Conservation (phyloP, 1,139 yeast genomes). For the Geotrichum bryndzae region DNA sequence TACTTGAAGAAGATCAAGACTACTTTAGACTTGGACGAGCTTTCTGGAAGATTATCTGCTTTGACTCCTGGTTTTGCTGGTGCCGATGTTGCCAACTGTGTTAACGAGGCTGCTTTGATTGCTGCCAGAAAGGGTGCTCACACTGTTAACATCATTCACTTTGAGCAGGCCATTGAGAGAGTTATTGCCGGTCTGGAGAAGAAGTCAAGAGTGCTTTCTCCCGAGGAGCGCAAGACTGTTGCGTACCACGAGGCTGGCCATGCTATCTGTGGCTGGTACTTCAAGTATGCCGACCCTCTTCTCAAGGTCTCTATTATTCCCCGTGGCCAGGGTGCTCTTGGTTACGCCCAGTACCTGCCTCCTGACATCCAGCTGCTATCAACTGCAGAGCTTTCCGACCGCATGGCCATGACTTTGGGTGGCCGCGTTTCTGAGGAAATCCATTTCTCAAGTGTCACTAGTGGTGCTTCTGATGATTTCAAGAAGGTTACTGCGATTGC, state of each 20-base stretch:
- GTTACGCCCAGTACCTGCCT: slow-evolving; percentile 97
- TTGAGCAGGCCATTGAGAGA: slow-evolving; percentile 94
- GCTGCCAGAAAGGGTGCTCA: slow-evolving; percentile 81
- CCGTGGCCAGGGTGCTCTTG: slow-evolving; percentile 92
- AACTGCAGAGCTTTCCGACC: slow-evolving; percentile 68
- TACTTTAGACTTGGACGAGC: slow-evolving; percentile 44
- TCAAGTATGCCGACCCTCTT: slow-evolving; percentile 84
- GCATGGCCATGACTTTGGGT: slow-evolving; percentile 95
- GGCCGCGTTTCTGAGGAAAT: slow-evolving; percentile 94
- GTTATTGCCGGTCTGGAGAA: slow-evolving; percentile 94
- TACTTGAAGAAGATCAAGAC: slow-evolving; percentile 68
- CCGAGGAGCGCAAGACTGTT: slow-evolving; percentile 80
- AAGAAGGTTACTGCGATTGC: slow-evolving; percentile 93
- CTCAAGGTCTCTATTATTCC: slow-evolving; percentile 94
- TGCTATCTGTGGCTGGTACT: slow-evolving; percentile 95
- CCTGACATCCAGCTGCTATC: slow-evolving; percentile 82
- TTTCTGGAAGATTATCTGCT: slow-evolving; percentile 86
- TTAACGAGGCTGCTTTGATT: slow-evolving; percentile 93
- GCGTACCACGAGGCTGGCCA: slow-evolving; percentile 99
- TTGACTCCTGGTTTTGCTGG: slow-evolving; percentile 97
- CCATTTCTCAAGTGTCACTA: slow-evolving; percentile 82
- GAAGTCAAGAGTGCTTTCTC: slow-evolving; percentile 76
- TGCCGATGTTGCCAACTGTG: slow-evolving; percentile 94
- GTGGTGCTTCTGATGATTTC: slow-evolving; percentile 95
- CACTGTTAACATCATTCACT: slow-evolving; percentile 65